Conservation (phyloP, 768 basidiomycete genomes). For the Lactifluus echinatus region DNA sequence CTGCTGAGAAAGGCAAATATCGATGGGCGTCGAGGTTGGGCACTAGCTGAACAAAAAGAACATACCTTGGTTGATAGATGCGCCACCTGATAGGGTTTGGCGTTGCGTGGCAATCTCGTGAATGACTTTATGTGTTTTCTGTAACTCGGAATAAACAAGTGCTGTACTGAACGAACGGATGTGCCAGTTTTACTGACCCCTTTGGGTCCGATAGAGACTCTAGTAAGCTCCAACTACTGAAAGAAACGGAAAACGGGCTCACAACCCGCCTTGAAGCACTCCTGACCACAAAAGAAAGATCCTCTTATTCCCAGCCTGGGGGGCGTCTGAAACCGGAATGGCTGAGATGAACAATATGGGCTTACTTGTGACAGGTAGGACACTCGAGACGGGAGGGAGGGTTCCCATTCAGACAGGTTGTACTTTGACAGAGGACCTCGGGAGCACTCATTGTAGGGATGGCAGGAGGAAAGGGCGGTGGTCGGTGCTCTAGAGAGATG, state of each 20-base stretch:
- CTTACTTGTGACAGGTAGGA: constrained; percentile 87
- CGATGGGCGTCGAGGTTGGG: not conserved
- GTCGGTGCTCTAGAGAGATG: no score
- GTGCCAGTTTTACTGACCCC: constrained; percentile 26
- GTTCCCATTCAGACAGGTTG: constrained; percentile 67
- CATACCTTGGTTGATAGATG: constrained; percentile 25
- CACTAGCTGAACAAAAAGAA: not conserved
- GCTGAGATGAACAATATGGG: constrained; percentile 17
- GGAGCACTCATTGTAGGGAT: constrained; percentile 30
- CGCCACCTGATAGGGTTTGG: constrained; percentile 23
- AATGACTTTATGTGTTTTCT: constrained; percentile 80
- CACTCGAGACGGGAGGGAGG: constrained; percentile 85
- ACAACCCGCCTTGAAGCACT: constrained; percentile 95
- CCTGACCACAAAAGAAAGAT: constrained; percentile 90
- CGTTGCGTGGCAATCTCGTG: constrained; percentile 49
- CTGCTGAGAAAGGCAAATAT: constrained; percentile 30
- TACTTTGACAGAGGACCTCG: constrained; percentile 54
- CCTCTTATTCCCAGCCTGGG: constrained; percentile 69
- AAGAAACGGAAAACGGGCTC: constrained; percentile 29
- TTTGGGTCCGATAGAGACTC: not conserved
- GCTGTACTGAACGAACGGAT: not conserved
- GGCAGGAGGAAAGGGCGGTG: not conserved
- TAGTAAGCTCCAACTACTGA: constrained; percentile 15
- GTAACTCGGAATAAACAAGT: not conserved
- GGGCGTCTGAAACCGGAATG: constrained; percentile 8